Base-by-base conservation (phyloP, 2,329 filamentous ascomycete species). In the Corniculantispora saksenae region DNA sequence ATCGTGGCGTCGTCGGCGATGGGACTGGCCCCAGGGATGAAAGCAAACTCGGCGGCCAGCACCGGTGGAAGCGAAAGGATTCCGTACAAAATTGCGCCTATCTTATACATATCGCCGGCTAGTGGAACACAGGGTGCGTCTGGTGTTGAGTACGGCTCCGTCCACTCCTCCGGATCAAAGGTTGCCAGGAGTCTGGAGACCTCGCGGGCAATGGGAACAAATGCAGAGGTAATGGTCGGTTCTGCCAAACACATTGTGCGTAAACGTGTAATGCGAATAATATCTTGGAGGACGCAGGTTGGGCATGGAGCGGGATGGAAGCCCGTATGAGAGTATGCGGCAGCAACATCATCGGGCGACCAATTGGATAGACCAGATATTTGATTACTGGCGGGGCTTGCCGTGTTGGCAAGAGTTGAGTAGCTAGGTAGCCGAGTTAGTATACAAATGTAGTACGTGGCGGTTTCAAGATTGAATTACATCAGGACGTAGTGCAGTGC, bases 321-420 rank as follows among this genome's bases (percentile, higher is more conserved):
- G 40, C 61, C 61, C 3, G 61, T 63, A 53, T 63, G 61, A 3
- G 61, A 56, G 32, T 63, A 63, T n/a, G 61, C 61, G 38, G 61
- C 61, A 8, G 43, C 32, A n/a, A 63, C 29, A 40, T 63, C 61
- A 17, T 56, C 61, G 27, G 61, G 15, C 5, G 61, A 55, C 61
- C 61, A 63, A 32, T 57, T 63, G 29, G 43, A 29, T 13, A 63
- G 40, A 38, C 61, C 61, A 1, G 43, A 56, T 21, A 63, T 63
- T 47, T 63, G 61, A 15, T 63, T 54, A 43, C 21, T 57, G 21
- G 61, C 61, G 21, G 61, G 61, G 32, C 51, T 56, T 23, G 61
- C 29, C 21, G 61, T 63, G 23, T 63, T 63, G 43, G 61, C 61
- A 7, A 63, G 53, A 1, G 61, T 57, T 40, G 61, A 48, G 43